Evolutionary conservation across 345 rosid species (phyloP).

Genomic region (Pistacia atlantica): DNA sequence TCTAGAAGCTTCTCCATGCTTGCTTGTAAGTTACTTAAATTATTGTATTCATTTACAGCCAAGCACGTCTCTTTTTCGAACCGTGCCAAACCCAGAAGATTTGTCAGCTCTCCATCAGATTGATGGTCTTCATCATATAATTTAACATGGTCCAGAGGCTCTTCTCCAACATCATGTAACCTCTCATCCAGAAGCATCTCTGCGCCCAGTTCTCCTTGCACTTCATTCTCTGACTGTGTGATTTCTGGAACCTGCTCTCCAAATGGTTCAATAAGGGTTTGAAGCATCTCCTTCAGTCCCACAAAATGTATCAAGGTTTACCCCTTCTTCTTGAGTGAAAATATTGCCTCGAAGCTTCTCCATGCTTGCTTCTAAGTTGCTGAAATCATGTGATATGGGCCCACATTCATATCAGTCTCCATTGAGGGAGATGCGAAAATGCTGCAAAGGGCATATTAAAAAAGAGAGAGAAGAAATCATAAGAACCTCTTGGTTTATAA

Average conservation of each 20-base stretch:
- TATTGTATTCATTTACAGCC: slow-evolving; percentile 18
- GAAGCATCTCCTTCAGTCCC: slow-evolving; percentile 32
- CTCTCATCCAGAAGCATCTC: slow-evolving; percentile 16
- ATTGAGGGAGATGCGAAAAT: slow-evolving; percentile 24
- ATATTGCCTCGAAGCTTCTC: slow-evolving; percentile 29
- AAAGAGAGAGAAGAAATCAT: neutral
- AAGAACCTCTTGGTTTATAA: neutral
- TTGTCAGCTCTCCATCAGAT: slow-evolving; percentile 23
- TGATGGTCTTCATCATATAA: slow-evolving; percentile 24
- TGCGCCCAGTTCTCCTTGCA: slow-evolving; percentile 16
- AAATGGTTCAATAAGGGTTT: slow-evolving; percentile 17
- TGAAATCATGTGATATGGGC: slow-evolving; percentile 17
- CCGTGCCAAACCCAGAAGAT: slow-evolving; percentile 15
- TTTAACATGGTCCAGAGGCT: slow-evolving; percentile 12
- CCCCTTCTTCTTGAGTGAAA: slow-evolving; percentile 24
- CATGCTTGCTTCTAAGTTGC: slow-evolving; percentile 23
- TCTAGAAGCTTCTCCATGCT: slow-evolving; percentile 45
- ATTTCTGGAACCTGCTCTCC: slow-evolving; percentile 23
- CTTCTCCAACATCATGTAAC: slow-evolving; percentile 21
- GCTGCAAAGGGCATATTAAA: slow-evolving; percentile 24
- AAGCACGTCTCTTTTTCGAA: slow-evolving; percentile 24
- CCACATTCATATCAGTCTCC: slow-evolving; percentile 30
- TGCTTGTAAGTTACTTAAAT: slow-evolving; percentile 26
- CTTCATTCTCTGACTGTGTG: slow-evolving; percentile 15
- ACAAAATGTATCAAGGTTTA: slow-evolving; percentile 17